These are phyloP conservation scores for Lentinula sp. DNA, from an alignment of 768 basidiomycete genomes.

Conservation along the genomic window DNA sequence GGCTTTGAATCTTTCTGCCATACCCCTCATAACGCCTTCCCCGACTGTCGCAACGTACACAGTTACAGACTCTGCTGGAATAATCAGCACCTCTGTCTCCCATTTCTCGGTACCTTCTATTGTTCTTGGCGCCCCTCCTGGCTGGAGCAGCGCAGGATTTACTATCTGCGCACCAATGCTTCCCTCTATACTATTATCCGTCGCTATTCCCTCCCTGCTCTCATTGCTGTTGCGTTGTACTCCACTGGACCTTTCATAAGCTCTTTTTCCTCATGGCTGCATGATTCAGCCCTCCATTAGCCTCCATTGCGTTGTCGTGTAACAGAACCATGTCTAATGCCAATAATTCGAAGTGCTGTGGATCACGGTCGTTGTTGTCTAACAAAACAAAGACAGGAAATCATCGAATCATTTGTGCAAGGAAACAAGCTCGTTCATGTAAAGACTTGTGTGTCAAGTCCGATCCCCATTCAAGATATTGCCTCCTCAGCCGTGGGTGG, in stretches of 20 bases:
- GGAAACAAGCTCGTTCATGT: too few species aligned
- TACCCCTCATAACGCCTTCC: constrained; percentile 50
- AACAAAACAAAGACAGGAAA: too few species aligned
- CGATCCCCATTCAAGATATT: too few species aligned
- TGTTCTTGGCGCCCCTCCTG: constrained; percentile 60
- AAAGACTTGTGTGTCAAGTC: too few species aligned
- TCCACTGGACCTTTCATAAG: neutral
- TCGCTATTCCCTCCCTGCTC: neutral
- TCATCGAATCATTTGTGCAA: too few species aligned
- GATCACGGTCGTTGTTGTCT: too few species aligned
- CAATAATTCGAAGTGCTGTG: too few species aligned
- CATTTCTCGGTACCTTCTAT: constrained; percentile 38
- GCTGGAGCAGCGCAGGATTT: constrained; percentile 29
- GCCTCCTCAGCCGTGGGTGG: too few species aligned
- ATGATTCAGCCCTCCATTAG: neutral
- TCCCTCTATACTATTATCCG: neutral
- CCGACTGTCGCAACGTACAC: constrained; percentile 50
- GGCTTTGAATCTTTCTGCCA: constrained; percentile 36
- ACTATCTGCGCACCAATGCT: neutral
- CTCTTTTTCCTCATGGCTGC: neutral
- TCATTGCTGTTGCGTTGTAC: neutral
- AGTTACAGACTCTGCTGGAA: constrained; percentile 50
- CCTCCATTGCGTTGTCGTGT: neutral
- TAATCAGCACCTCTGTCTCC: constrained; percentile 47
- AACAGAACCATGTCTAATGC: too few species aligned